Evolutionary conservation across 2,329 filamentous ascomycete genomes (phyloP), one percentile per base, ranked within the genome.

Genomic region (Venturiaceae sp.): DNA sequence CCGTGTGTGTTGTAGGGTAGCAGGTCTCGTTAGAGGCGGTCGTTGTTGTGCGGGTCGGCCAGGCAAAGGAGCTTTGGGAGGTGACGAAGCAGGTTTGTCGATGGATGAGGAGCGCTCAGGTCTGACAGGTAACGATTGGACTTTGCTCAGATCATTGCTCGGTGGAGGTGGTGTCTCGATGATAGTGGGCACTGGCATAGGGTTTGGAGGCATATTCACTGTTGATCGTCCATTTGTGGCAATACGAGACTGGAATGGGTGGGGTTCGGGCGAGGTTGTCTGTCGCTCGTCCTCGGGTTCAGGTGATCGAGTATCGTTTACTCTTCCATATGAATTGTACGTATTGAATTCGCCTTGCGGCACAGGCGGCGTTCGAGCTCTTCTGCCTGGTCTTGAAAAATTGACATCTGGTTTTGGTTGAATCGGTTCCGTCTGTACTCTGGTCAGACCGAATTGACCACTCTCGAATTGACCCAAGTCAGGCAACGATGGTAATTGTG

Each of bases 361-460:
- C 19, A 50, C 30, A 26, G 58, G 58, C 16, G 58, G 58, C 13
- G 52, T 58, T 33, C 21, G 33, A 5, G 53, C 53, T 30, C 13
- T 26, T n/a, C 23, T 46, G 8, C 58, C 58, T 69, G 85, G 83
- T 8, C 83, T 77, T 11, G 85, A 87, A 66, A 83, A 86, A 64
- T 86, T 87, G 50, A 75, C 72, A 9, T 69, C 62, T 1, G 64
- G 60, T 58, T 69, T 66, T 28, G 67, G 66, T 53, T 60, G 69
- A 8, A 76, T 72, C 28, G 88, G 86, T 66, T 92, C 89, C 3
- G 89, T 89, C 66, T 87, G 83, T 1, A 88, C 83, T 63, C 84
- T 80, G 5, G 77, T 74, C 34, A 90, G 72, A 6, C 76, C 57
- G 23, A 58, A 58, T 32, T 23, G 33, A 11, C 34, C 14, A 5